A percentile compares a stretch with the other conserved stretches of the same genome.
These are phyloP conservation scores for Fusarium praegraminearum DNA, from an alignment of 2,329 filamentous ascomycete species.

Conservation along the genomic window DNA sequence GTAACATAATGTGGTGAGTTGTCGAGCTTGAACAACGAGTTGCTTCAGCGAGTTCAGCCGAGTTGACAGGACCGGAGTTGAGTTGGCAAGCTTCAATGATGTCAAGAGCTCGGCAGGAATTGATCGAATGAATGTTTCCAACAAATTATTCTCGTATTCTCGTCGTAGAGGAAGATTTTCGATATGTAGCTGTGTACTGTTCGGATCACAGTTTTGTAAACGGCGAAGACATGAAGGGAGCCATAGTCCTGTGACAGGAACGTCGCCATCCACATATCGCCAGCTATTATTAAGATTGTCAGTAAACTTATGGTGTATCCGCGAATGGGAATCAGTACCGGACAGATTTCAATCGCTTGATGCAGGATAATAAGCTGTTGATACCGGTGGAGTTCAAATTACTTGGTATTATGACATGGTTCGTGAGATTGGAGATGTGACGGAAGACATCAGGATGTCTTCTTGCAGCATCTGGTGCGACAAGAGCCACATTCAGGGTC, in stretches of 20 bases:
- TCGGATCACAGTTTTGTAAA: constrained; percentile 46
- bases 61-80: constrained; percentile 57
- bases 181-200: constrained; percentile 53
- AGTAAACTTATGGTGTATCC: constrained; percentile 9
- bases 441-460: constrained; percentile 51
- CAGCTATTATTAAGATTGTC: constrained; percentile 50
- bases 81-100: constrained; percentile 56
- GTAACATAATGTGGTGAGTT: constrained; percentile 57
- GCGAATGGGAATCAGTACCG: constrained; percentile 49
- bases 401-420: constrained; percentile 56
- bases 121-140: constrained; percentile 53
- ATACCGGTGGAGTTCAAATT: constrained; percentile 56
- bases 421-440: constrained; percentile 55
- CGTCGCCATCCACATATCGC: constrained; percentile 52
- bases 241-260: constrained; percentile 48
- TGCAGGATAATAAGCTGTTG: constrained; percentile 51
- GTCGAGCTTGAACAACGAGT: constrained; percentile 54
- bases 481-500: constrained; percentile 54
- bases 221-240: constrained; percentile 56
- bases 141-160: constrained; percentile 52
- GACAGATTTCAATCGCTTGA: constrained; percentile 55
- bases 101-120: constrained; percentile 56
- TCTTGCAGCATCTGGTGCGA: constrained; percentile 51
- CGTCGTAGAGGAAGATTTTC: constrained; percentile 57
- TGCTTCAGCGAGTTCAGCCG: constrained; percentile 57